Evolutionary conservation across 305 asterid genomes (phyloP).

Genomic region (Solanum aculeatissimum): DNA sequence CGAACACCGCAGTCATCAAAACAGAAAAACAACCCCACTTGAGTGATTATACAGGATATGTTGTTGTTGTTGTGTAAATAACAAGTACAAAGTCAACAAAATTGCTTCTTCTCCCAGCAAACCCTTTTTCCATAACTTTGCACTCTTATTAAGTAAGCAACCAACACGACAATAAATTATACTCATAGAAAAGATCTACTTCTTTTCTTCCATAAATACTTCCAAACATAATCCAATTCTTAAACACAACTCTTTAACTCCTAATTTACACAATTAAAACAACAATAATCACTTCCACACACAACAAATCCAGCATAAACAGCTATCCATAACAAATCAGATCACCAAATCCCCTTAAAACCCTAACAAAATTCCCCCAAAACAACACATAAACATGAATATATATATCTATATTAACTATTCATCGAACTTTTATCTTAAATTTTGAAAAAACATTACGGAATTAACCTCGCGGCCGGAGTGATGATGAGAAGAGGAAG

Average conservation of each 20-base stretch:
- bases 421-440: not conserved
- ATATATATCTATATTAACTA: not conserved
- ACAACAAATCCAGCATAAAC: not conserved
- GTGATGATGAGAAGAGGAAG: slow-evolving; percentile 51
- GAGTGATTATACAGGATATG: not conserved
- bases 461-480: slow-evolving; percentile 63
- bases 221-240: not conserved
- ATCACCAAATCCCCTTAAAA: not conserved
- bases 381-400: not conserved
- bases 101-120: not conserved
- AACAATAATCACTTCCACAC: not conserved
- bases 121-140: not conserved
- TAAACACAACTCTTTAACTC: not conserved
- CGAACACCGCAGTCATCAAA: not conserved
- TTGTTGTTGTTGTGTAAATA: not conserved
- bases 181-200: not conserved
- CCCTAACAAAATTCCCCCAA: not conserved
- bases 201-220: not conserved
- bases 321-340: not conserved
- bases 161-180: not conserved
- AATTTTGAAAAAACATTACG: not conserved
- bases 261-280: not conserved
- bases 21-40: not conserved
- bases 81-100: not conserved
- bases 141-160: not conserved